Evolutionary conservation across 306 rosid species (phyloP).

Genomic region (Vigna angularis): DNA sequence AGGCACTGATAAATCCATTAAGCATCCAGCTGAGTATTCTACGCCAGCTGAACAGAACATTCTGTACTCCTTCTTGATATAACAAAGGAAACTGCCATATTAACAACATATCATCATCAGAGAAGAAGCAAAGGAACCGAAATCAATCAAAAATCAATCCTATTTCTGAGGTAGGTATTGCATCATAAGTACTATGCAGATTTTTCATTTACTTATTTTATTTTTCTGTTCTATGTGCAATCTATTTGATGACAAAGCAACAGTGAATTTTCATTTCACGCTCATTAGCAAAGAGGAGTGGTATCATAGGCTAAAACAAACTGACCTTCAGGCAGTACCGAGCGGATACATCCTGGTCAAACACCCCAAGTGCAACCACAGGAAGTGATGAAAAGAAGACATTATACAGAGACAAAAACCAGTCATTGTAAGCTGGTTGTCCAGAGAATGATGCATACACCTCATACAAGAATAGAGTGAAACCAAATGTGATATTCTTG

Average conservation of each 20-base stretch:
- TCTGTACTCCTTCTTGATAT: conserved; percentile 4
- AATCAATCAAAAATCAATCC: background rate
- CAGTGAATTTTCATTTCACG: background rate
- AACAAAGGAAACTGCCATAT: conserved; percentile 14
- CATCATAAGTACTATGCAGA: background rate
- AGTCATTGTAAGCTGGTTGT: conserved; percentile 6
- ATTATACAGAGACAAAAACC: conserved; percentile 4
- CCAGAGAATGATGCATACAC: conserved; percentile 13
- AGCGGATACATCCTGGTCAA: conserved; percentile 9
- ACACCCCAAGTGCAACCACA: conserved; percentile 12
- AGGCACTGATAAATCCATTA: conserved; percentile 11
- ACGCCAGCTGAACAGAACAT: conserved; percentile 16
- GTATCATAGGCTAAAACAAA: background rate
- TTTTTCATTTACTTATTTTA: background rate
- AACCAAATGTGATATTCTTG: conserved; percentile 21
- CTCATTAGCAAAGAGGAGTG: background rate
- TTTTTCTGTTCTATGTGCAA: background rate
- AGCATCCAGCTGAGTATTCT: conserved; percentile 20
- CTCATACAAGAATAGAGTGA: conserved; percentile 1
- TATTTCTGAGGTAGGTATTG: background rate
- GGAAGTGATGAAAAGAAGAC: conserved; percentile 13
- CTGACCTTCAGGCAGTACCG: conserved; percentile 5
- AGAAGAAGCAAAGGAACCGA: background rate
- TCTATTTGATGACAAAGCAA: background rate
- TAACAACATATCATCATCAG: background rate